Evolutionary conservation across 2,329 filamentous ascomycete genomes (phyloP).

Genomic region (Alternaria metachromatica): DNA sequence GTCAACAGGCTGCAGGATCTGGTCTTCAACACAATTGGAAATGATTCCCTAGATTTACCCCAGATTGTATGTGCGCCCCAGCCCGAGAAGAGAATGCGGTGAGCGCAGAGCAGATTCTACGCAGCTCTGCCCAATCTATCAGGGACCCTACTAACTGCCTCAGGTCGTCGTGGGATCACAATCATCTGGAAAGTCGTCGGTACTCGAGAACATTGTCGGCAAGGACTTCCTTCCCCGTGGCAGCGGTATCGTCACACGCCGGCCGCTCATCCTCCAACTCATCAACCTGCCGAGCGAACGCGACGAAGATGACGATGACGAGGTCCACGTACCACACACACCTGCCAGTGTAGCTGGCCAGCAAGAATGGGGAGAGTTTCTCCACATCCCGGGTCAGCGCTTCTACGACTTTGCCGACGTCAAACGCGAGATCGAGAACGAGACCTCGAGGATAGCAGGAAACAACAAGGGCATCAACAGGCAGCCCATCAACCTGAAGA

Average conservation of each 20-base stretch:
- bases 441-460: conserved; percentile 92
- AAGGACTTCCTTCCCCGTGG: conserved; percentile 96
- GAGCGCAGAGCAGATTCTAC: conserved; percentile 18
- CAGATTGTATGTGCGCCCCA: conserved; percentile 86
- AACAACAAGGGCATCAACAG: conserved; percentile 99
- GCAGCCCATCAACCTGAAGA: conserved; percentile 96
- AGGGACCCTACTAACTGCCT: conserved; percentile 20
- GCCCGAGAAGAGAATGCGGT: conserved; percentile 16
- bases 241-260: conserved; percentile 93
- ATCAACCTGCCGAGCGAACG: conserved; percentile 87
- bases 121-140: background rate
- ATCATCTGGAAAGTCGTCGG: conserved; percentile 97
- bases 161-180: conserved; percentile 98
- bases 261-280: conserved; percentile 94
- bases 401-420: conserved; percentile 94
- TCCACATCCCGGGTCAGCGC: conserved; percentile 87
- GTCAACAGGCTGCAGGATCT: conserved; percentile 99
- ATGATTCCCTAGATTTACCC: conserved; percentile 94
- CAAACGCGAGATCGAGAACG: conserved; percentile 94
- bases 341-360: conserved; percentile 73
- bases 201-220: conserved; percentile 98
- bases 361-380: conserved; percentile 90
- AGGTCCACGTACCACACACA: conserved; percentile 74
- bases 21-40: conserved; percentile 99
- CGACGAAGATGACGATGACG: conserved; percentile 70